Evolutionary conservation across 2,329 filamentous ascomycete species (phyloP), one percentile per base, ranked within the genome.

Genomic region (Ophiostoma perfectum): DNA sequence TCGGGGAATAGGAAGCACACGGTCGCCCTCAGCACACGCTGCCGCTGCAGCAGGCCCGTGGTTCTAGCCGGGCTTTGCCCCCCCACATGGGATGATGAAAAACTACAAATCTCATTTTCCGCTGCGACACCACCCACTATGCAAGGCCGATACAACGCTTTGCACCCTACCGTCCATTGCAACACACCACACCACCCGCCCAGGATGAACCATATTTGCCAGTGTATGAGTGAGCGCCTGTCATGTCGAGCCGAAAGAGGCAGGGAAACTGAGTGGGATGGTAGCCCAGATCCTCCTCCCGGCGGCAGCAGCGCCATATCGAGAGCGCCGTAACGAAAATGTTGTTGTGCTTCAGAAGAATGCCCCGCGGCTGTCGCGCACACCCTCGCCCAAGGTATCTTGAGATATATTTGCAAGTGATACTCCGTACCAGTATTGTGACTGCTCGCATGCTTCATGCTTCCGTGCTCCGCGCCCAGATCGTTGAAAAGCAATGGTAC

Each of bases 1-100:
- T 55, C 49, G 49, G 49, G 49, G 18, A 55, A 27, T 55, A 55
- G 27, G n/a, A 55, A 18, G 49, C n/a, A 55, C 16, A 16, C 11
- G 45, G 47, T 27, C 27, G 27, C 27, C 27, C 27, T 27, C 27
- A 27, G 27, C 47, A 14, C 18, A 18, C 49, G 14, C 49, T 55
- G 49, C n/a, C 49, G 5, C 49, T 55, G 49, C 12, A 18, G n/a
- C 14, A n/a, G 47, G 47, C 7, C 18, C 47, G 45, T 49, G 47
- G 49, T 27, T 55, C 49, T 55, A 6, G 49, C 49, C 18, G n/a
- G 49, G 9, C 18, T 55, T 55, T 55, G 49, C 49, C 49, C 49
- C 47, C 49, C 49, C 49, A 55, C 49, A 55, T 55, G 49, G 49
- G 49, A 55, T 55, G n/a, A 55, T 55, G 49, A 55, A 55, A 55